These are phyloP conservation scores for Prunus fruticosa DNA, from an alignment of 306 rosid genomes.

Conservation along the genomic window DNA sequence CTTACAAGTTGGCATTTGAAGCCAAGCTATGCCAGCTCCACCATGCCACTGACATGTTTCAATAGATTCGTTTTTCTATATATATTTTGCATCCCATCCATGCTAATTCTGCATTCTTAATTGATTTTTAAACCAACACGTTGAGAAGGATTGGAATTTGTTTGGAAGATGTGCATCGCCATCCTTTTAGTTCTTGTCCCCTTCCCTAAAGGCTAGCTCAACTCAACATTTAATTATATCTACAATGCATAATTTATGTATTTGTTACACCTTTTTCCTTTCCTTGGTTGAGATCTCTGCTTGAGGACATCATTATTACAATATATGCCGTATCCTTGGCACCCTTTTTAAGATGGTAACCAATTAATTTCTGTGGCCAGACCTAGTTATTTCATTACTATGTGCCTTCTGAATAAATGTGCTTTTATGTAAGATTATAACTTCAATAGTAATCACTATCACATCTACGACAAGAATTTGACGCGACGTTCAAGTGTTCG, in stretches of 20 bases:
- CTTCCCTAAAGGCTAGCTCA: constrained; percentile 10
- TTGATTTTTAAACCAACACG: not conserved
- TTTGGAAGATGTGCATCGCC: constrained; percentile 3
- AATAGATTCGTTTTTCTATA: too few relatives aligned
- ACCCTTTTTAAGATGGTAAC: not conserved
- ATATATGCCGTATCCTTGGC: not conserved
- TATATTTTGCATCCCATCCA: too few relatives aligned
- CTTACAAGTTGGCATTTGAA: too few relatives aligned
- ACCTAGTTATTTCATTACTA: not conserved
- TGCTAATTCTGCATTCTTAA: too few relatives aligned
- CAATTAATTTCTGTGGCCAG: not conserved
- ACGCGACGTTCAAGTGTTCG: too few relatives aligned
- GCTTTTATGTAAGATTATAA: not conserved
- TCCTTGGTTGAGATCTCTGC: not conserved
- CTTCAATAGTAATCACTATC: too few relatives aligned
- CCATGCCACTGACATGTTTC: too few relatives aligned
- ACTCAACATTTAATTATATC: constrained; percentile 1
- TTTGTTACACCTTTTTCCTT: not conserved
- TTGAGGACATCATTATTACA: not conserved
- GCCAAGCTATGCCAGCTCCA: too few relatives aligned
- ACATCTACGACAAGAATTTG: too few relatives aligned
- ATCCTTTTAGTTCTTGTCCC: constrained; percentile 10
- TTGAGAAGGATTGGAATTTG: constrained; percentile 1
- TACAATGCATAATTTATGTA: too few relatives aligned
- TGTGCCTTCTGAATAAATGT: constrained; percentile 9